Base-by-base conservation (phyloP, 148 eudicot species). In the Dysphania ambrosioides region DNA sequence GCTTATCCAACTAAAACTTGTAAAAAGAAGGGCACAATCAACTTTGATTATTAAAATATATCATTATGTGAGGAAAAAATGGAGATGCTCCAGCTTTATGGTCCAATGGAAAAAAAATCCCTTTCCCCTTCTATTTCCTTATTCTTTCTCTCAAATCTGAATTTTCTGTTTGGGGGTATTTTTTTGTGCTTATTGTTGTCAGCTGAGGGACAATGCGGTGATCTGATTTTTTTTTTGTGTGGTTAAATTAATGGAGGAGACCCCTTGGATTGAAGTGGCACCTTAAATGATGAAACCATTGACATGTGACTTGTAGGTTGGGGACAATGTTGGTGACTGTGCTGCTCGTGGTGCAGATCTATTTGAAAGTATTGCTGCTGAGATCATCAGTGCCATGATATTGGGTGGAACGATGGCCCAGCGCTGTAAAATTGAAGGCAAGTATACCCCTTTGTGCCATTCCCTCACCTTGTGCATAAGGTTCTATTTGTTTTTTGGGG, bases 301-400 rank as follows among this genome's bases (percentile, higher is more conserved):
- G n/a, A n/a, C n/a, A n/a, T n/a, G n/a, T n/a, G n/a, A 72, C 67
- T 63, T 85, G 19, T 79, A 95, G 99, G 99, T 95, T 66, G 99
- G 99, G 76, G 99, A 95, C 83, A 95, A 95, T 89, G 99, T 95
- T 26, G 99, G 99, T 79, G 99, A 95, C 74, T 95, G 97, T 88
- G 99, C 99, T 40, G 99, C 99, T 53, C 92, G 99, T 77, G 99
- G 99, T 72, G 99, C 99, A 72, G 99, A 95, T 85, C 89, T 95
- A 32, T 95, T 95, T 68, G 99, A 95, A 90, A 95, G 99, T 85
- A 95, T 95, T 77, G 99, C 99, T 66, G 99, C 99, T 34, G 99
- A 95, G 84, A 95, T 95, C 40, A 95, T 92, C 29, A 95, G 99
- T 85, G 99, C 99, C 55, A 95, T 95, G 99, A 95, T 95, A 75